These are phyloP conservation scores for Sonneratia caseolaris DNA, from an alignment of 345 rosid species.

Conservation along the genomic window DNA sequence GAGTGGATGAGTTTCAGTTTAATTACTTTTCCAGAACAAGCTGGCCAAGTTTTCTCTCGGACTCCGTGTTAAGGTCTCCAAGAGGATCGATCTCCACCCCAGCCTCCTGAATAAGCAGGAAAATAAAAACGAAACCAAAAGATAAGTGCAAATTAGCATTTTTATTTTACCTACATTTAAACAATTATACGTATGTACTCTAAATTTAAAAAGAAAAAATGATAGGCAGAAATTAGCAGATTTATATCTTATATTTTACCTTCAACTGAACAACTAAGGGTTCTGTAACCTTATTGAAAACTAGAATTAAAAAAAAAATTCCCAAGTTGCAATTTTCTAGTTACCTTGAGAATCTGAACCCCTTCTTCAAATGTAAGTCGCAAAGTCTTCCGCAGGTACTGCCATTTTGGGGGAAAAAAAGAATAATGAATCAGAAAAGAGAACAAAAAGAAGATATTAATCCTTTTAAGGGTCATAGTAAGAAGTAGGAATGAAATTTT, in stretches of 20 bases:
- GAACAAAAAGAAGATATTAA: background rate
- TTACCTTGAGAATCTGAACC: slow-evolving; percentile 81
- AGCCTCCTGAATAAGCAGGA: slow-evolving; percentile 50
- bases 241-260: background rate
- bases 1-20: background rate
- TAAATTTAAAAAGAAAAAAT: background rate
- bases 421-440: background rate
- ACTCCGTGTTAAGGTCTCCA: slow-evolving; percentile 80
- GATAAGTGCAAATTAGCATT: background rate
- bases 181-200: background rate
- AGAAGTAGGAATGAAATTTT: background rate
- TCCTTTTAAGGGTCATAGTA: background rate
- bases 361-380: slow-evolving; percentile 78
- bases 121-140: background rate
- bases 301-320: background rate
- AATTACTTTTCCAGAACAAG: slow-evolving; percentile 73
- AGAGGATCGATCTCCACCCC: slow-evolving; percentile 82
- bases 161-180: background rate
- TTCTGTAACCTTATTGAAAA: background rate
- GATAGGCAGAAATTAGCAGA: background rate
- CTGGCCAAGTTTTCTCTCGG: slow-evolving; percentile 85
- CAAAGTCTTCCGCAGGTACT: slow-evolving; percentile 64
- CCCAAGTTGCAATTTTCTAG: background rate
- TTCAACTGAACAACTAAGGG: background rate
- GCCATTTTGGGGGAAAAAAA: slow-evolving; percentile 15